Conservation (phyloP, 495 filamentous ascomycete genomes). For the Talaromyces liani region DNA sequence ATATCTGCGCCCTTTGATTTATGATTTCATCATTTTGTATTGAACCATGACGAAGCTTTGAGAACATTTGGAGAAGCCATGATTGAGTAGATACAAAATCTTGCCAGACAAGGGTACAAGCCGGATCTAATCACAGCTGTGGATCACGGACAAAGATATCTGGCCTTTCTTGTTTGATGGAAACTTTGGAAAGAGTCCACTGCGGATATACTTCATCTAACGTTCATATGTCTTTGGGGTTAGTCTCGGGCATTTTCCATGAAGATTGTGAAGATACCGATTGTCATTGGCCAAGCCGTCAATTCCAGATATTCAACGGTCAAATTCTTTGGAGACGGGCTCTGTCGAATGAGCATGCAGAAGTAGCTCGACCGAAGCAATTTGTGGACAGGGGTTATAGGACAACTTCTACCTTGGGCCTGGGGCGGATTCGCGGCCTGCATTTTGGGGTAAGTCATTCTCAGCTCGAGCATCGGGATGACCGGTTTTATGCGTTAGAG, state of each 20-base stretch:
- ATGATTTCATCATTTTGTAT: background rate
- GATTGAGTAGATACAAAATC: background rate
- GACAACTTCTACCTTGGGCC: background rate
- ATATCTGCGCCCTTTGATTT: background rate
- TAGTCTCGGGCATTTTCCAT: background rate
- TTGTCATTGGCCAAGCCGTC: background rate
- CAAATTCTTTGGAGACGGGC: background rate
- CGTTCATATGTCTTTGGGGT: background rate
- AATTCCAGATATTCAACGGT: constrained; percentile 6
- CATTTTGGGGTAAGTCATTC: background rate
- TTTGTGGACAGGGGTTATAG: background rate
- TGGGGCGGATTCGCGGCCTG: constrained; percentile 4
- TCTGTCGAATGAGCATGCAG: constrained; percentile 8
- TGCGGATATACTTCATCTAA: background rate
- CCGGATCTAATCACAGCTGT: background rate
- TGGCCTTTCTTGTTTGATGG: background rate
- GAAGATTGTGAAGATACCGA: background rate
- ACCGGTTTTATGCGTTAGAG: background rate
- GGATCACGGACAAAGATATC: background rate
- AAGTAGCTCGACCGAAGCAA: background rate
- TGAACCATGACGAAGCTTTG: background rate
- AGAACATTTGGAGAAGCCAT: background rate
- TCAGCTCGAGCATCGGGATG: background rate
- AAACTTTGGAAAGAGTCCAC: background rate
- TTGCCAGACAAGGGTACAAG: background rate